Evolutionary conservation across 2,329 filamentous ascomycete genomes (phyloP).

Genomic region (Ophidiomyces ophidiicola): DNA sequence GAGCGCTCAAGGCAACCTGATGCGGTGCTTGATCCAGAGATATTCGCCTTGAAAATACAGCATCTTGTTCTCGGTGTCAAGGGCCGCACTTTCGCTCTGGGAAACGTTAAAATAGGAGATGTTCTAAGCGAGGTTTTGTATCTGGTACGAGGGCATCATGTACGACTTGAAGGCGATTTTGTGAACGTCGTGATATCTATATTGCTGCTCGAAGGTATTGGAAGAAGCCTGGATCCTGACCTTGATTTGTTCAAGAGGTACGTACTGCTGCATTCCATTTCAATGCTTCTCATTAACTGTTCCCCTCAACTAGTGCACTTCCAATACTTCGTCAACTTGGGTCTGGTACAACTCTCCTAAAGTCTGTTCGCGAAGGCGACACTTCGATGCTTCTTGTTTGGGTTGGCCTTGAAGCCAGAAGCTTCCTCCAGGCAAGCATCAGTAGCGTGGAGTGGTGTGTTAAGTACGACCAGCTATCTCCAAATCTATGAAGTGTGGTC

Average conservation of each 20-base stretch:
- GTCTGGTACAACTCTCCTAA: constrained; percentile 41
- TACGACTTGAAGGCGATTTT: constrained; percentile 90
- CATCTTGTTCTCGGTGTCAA: constrained; percentile 88
- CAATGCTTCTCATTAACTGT: constrained; percentile 8
- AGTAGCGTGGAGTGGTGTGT: constrained; percentile 84
- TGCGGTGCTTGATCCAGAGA: constrained; percentile 73
- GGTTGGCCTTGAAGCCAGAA: constrained; percentile 77
- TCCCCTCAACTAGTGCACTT: constrained; percentile 51
- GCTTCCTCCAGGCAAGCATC: constrained; percentile 78
- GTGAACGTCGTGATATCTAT: constrained; percentile 97
- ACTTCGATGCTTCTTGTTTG: constrained; percentile 82
- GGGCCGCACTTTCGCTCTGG: constrained; percentile 75
- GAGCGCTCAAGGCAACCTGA: constrained; percentile 87
- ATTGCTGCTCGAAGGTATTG: constrained; percentile 84
- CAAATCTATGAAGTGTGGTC: constrained; percentile 76
- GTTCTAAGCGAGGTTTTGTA: constrained; percentile 78
- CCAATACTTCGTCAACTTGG: constrained; percentile 84
- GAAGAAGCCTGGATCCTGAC: constrained; percentile 70
- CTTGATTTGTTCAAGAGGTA: constrained; percentile 71
- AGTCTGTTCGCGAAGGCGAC: constrained; percentile 59
- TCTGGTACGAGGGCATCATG: constrained; percentile 88
- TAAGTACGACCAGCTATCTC: constrained; percentile 77
- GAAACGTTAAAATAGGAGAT: constrained; percentile 92
- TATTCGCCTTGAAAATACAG: constrained; percentile 94
- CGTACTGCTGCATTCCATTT: constrained; percentile 19